Base-by-base conservation (phyloP, 129 eudicot genomes). In the Smallanthus sonchifolius region DNA sequence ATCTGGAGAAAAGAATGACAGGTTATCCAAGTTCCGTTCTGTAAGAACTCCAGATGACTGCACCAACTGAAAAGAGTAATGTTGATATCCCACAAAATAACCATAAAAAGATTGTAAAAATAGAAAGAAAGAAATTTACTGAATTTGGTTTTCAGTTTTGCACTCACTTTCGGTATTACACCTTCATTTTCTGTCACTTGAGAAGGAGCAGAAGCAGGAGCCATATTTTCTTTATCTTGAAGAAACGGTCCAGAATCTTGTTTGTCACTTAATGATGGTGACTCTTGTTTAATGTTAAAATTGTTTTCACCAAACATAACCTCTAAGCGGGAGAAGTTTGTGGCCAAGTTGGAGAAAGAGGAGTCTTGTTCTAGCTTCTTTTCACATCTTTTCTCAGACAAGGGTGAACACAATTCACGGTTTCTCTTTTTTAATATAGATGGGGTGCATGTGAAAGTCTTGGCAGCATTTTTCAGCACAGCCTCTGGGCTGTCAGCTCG, bases 401-500 rank as follows among this genome's bases (percentile, higher is more conserved):
- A 76, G 6, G 99, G 99, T 35, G 99, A 94, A 42, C 90, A 76
- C 67, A 91, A 62, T 76, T 94, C 93, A 38, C 99, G 91, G 40
- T 80, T 79, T 62, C 99, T 65, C 67, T 94, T 94, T 83, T 87
- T 94, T 74, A 94, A 80, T 70, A 94, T 94, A 17, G 99, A 91
- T 4, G 97, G 97, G 7, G 97, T 86, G 59, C 93, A 63, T 4
- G 91, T 80, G 68, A 90, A 93, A 55, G 82, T 83, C 67, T 90
- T 90, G 45, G 97, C 97, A 80, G 97, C 98, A 80, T 83, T 81
- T 86, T 86, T 90, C 75, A 93, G 86, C 69, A 93, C 84, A 68
- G 88, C 92, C 68, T 92, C 91, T 37, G 96, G 98, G 42, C 96
- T 92, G 77, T 76, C 80, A 32, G 82, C 90, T 40, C 87, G 77